Conservation (phyloP, 1,284 basidiomycete genomes). For the Pyrrhoderma lamaoense region DNA sequence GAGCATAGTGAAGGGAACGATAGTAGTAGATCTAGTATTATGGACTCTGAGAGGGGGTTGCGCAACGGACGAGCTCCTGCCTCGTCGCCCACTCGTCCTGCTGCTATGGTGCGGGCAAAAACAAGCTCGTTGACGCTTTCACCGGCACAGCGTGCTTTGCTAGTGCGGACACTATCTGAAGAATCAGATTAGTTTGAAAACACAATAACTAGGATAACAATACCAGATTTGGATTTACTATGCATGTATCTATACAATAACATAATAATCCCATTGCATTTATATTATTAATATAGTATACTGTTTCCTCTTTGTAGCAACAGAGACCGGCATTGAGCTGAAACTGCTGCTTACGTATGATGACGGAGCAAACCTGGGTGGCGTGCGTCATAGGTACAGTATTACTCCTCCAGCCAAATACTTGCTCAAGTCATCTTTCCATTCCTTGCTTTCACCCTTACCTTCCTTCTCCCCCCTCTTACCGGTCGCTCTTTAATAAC, state of each 20-base stretch:
- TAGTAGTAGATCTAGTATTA: constrained; percentile 22
- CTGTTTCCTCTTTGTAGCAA: too few relatives aligned
- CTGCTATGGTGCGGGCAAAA: constrained; percentile 40
- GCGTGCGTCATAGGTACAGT: too few relatives aligned
- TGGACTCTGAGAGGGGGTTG: constrained; percentile 28
- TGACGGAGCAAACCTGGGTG: too few relatives aligned
- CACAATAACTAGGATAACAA: not conserved
- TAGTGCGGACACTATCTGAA: constrained; percentile 10
- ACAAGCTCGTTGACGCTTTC: constrained; percentile 57
- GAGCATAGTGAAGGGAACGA: constrained; percentile 25
- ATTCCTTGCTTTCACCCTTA: not conserved
- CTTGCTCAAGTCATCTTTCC: constrained; percentile 1
- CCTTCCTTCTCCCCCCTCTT: not conserved
- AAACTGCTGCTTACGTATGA: too few relatives aligned
- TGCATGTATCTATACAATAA: not conserved
- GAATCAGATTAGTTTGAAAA: not conserved
- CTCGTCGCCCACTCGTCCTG: constrained; percentile 24
- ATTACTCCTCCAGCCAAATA: too few relatives aligned
- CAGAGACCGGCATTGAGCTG: too few relatives aligned
- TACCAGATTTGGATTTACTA: too few relatives aligned
- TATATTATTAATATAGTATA: too few relatives aligned
- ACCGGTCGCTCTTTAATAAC: not conserved
- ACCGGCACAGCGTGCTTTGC: constrained; percentile 44
- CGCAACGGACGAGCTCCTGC: constrained; percentile 36
- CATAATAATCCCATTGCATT: not conserved